A percentile compares a stretch with the other conserved stretches of the same genome.
phyloP scores from a whole-genome alignment of 257 asterid species.

The Plantago ovata region DNA sequence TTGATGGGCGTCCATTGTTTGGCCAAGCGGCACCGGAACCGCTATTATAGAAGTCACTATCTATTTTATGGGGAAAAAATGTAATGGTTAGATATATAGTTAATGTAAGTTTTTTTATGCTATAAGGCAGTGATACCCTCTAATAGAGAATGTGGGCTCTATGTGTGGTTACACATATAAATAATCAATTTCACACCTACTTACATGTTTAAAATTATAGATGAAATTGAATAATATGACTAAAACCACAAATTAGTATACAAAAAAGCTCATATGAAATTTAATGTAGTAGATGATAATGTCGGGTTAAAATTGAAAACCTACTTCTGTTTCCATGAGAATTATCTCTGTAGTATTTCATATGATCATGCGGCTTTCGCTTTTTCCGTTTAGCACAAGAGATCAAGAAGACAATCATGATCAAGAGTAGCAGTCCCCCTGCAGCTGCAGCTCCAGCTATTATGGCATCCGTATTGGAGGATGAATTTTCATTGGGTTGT shows the following conservation, averaged over 20 bases:
- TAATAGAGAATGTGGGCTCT: no score
- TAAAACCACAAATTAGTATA: no score
- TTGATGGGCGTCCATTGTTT: constrained; percentile 22
- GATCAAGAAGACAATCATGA: constrained; percentile 39
- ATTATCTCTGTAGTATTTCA: constrained; percentile 52
- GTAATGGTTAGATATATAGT: no score
- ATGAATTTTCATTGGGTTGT: constrained; percentile 15
- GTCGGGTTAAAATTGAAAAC: background rate
- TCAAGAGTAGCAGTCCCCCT: constrained; percentile 44
- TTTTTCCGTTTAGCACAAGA: constrained; percentile 41
- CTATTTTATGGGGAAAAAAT: constrained; percentile 29
- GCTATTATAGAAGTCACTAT: constrained; percentile 31
- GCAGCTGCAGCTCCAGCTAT: constrained; percentile 64
- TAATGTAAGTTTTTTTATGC: no score
- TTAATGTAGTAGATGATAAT: background rate
- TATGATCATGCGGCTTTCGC: constrained; percentile 45
- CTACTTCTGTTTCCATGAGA: constrained; percentile 21
- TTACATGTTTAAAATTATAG: no score
- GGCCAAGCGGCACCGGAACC: constrained; percentile 37
- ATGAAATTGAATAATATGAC: no score
- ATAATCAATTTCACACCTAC: no score
- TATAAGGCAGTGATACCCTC: no score
- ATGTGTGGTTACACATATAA: no score
- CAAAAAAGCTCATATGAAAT: no score
- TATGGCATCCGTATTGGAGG: constrained; percentile 24